Percentiles rank a stretch among this genome's conserved stretches.
Conservation (phyloP, 495 filamentous ascomycete species). For the Usnea hakonensis region DNA sequence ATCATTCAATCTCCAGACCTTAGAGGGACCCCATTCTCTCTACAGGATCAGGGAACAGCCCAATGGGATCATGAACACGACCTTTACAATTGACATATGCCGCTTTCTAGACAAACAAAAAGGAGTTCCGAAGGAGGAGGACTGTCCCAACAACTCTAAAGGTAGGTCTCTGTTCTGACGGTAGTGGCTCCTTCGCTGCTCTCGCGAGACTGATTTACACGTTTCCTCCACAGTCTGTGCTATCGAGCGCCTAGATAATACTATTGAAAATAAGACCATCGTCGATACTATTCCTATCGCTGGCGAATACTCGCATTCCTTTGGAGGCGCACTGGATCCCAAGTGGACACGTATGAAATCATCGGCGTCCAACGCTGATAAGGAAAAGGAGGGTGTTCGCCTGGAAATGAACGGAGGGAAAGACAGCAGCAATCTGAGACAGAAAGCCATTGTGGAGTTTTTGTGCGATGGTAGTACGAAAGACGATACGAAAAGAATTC, state of each 20-base stretch:
- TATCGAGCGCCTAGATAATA: constrained; percentile 49
- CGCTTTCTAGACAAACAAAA: constrained; percentile 49
- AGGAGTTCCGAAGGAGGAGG: constrained; percentile 38
- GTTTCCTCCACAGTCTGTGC: constrained; percentile 58
- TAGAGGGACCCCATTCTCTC: constrained; percentile 72
- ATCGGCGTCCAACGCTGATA: constrained; percentile 49
- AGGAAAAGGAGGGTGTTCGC: constrained; percentile 58
- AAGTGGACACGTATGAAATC: constrained; percentile 54
- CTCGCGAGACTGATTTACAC: neutral
- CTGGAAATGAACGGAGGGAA: constrained; percentile 63
- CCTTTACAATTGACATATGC: constrained; percentile 87
- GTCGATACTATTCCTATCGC: constrained; percentile 61
- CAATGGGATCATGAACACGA: constrained; percentile 54
- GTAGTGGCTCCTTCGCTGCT: neutral
- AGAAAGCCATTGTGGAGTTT: constrained; percentile 71
- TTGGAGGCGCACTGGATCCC: constrained; percentile 51
- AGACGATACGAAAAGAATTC: constrained; percentile 21
- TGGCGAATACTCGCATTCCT: constrained; percentile 50
- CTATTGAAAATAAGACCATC: constrained; percentile 37
- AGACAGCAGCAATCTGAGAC: constrained; percentile 40
- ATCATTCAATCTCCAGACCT: constrained; percentile 55
- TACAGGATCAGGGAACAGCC: constrained; percentile 44
- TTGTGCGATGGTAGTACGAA: constrained; percentile 46
- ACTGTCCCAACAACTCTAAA: constrained; percentile 58
- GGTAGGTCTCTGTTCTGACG: constrained; percentile 31